A percentile compares a stretch with the other conserved stretches of the same genome.
Conservation (phyloP, 2,329 filamentous ascomycete genomes). For the Periconia macrospinosa region DNA sequence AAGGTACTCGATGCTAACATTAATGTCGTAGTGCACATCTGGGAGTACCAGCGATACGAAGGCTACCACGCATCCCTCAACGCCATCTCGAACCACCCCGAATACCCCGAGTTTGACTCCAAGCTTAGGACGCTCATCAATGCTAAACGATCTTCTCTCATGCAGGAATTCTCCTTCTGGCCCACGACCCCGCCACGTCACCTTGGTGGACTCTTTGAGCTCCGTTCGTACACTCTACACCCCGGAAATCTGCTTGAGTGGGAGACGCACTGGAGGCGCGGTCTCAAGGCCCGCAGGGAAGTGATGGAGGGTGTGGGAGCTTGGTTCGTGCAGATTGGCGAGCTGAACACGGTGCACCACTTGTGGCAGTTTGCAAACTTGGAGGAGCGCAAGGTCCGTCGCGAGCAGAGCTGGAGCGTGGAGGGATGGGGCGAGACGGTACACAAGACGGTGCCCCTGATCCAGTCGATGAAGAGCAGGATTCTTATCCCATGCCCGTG, state of each 20-base stretch:
- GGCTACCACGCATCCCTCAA: slow-evolving; percentile 93
- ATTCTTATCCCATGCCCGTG: slow-evolving; percentile 94
- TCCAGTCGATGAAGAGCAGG: slow-evolving; percentile 93
- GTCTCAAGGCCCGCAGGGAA: slow-evolving; percentile 85
- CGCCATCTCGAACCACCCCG: slow-evolving; percentile 78
- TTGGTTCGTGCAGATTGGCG: slow-evolving; percentile 98
- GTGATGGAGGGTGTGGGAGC: slow-evolving; percentile 98
- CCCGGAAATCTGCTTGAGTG: slow-evolving; percentile 96
- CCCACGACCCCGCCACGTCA: slow-evolving; percentile 88
- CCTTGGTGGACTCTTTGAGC: slow-evolving; percentile 90
- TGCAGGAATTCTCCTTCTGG: slow-evolving; percentile 99
- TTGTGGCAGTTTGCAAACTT: slow-evolving; percentile 98
- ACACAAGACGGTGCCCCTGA: slow-evolving; percentile 96
- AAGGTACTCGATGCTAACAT: not conserved
- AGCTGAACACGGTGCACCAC: slow-evolving; percentile 96
- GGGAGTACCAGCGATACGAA: slow-evolving; percentile 97
- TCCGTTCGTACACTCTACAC: slow-evolving; percentile 94
- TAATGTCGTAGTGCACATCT: slow-evolving; percentile 79
- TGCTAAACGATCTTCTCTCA: slow-evolving; percentile 83
- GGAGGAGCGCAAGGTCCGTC: slow-evolving; percentile 84
- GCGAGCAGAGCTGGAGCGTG: slow-evolving; percentile 93
- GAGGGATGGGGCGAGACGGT: slow-evolving; percentile 97
- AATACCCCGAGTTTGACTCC: slow-evolving; percentile 79
- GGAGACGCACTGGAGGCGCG: slow-evolving; percentile 97
- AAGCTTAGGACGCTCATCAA: slow-evolving; percentile 85